A percentile compares a stretch with the other conserved stretches of the same genome.
phyloP scores from a whole-genome alignment of 768 basidiomycete genomes.

The Lanmaoa pseudosensibilis region DNA sequence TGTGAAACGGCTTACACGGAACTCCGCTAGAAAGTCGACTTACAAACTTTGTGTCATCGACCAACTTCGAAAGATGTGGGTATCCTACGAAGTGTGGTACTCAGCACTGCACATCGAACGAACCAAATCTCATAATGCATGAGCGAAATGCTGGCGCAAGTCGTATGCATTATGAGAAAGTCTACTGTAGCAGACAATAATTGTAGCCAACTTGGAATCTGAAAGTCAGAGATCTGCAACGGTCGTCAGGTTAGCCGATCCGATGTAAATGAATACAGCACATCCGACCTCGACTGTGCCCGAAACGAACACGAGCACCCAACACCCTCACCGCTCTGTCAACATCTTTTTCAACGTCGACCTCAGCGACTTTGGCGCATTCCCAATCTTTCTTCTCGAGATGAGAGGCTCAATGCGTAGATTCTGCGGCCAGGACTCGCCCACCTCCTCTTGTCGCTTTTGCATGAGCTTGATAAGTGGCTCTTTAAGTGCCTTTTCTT shows the following conservation, averaged over 20 bases:
- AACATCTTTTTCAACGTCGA: conserved; percentile 42
- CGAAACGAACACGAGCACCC: not conserved
- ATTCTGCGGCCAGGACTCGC: conserved; percentile 46
- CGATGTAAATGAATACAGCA: not conserved
- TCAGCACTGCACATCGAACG: not conserved
- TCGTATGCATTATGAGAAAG: no score
- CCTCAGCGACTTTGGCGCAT: conserved; percentile 39
- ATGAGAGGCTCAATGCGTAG: conserved; percentile 51
- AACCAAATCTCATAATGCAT: no score
- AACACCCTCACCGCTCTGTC: conserved; percentile 31
- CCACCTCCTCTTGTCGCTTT: conserved; percentile 39
- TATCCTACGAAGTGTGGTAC: conserved; percentile 43
- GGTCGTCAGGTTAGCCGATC: not conserved
- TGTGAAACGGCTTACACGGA: not conserved
- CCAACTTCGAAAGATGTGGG: conserved; percentile 63
- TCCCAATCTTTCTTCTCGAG: conserved; percentile 39
- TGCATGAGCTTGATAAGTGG: conserved; percentile 45
- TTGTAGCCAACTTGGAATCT: no score
- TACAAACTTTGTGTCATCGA: conserved; percentile 75
- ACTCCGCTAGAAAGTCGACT: conserved; percentile 23
- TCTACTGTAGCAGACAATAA: no score
- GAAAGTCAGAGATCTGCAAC: not conserved
- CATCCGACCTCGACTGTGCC: conserved; percentile 5
- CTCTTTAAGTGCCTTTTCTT: conserved; percentile 28
- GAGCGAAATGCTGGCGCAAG: no score